Evolutionary conservation across 768 basidiomycete genomes (phyloP), one percentile per base, ranked within the genome.

Genomic region (Tricholoma matsutake): DNA sequence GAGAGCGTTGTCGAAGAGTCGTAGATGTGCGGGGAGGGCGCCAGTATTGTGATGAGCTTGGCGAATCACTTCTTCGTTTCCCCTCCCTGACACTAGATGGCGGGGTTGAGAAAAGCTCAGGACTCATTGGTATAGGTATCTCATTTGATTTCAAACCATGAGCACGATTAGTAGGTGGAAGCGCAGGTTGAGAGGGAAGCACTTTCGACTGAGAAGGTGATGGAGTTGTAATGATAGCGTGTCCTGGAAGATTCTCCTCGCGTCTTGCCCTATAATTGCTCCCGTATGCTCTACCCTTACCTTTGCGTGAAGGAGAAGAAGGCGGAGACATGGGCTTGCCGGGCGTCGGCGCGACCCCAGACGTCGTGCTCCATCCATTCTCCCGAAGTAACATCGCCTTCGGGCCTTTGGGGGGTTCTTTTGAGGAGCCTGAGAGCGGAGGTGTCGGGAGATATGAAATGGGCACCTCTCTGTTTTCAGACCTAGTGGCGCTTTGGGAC

Each of bases 71-170:
- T 58, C 47, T 7, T 53, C 54, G 47, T 49, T 49, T 29, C 16
- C 56, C 47, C 11, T 55, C 49, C 6, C 9, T 34, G 4, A 41
- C 20, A 25, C 53, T 62, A 20, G 52, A 10, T 32, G 49, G n/a
- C 6, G 55, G 35, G 1, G 58, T 31, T 41, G 61, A 14, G 22
- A 65, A 64, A 37, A 61, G 65, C 18, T 59, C 32, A n/a, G 63
- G 49, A 59, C 64, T 65, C 45, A 66, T 37, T 25, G 66, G 64
- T 41, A 64, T 64, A 29, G 66, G 47, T 53, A 65, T 68, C 20
- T 52, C 41, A 22, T 47, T 31, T 11, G 52, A 35, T 34, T 52
- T 39, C 14, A 22, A 22, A 34, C 35, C 34, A 16, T 49, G 8
- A 6, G 13, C n/a, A 32, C 28, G 51, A 32, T 31, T n/a, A 31